A percentile compares a stretch with the other conserved stretches of the same genome.
Conservation (phyloP, 129 eudicot genomes). For the Smallanthus sonchifolius region DNA sequence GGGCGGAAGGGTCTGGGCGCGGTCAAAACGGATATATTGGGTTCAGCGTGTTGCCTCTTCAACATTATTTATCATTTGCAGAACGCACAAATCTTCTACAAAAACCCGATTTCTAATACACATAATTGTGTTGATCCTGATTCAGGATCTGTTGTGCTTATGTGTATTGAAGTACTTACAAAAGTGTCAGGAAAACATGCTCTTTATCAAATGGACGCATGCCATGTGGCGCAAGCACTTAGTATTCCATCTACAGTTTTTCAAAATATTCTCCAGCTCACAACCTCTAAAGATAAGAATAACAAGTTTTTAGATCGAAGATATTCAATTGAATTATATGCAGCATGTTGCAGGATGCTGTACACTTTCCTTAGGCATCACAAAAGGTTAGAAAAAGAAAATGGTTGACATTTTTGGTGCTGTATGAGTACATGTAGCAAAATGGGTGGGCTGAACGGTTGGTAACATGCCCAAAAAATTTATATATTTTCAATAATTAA, state of each 20-base stretch:
- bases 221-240: conserved; percentile 61
- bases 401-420: neutral
- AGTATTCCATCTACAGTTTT: conserved; percentile 65
- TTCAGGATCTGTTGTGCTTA: conserved; percentile 73
- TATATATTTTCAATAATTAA: neutral
- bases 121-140: conserved; percentile 45
- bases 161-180: conserved; percentile 74
- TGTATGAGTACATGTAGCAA: neutral
- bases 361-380: conserved; percentile 76
- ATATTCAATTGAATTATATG: conserved; percentile 57
- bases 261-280: conserved; percentile 44
- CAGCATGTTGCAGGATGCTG: conserved; percentile 76
- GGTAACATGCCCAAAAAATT: neutral
- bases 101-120: conserved; percentile 7
- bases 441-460: neutral
- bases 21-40: conserved; percentile 51
- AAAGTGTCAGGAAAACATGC: conserved; percentile 69
- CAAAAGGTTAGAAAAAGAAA: conserved; percentile 40
- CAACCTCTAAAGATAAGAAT: conserved; percentile 16
- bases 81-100: conserved; percentile 52
- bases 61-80: conserved; percentile 68
- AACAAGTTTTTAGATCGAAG: conserved; percentile 38
- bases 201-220: conserved; percentile 48
- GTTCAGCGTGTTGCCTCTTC: conserved; percentile 63
- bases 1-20: conserved; percentile 52